phyloP scores from a whole-genome alignment of 345 rosid genomes.

The Conringia planisiliqua region DNA sequence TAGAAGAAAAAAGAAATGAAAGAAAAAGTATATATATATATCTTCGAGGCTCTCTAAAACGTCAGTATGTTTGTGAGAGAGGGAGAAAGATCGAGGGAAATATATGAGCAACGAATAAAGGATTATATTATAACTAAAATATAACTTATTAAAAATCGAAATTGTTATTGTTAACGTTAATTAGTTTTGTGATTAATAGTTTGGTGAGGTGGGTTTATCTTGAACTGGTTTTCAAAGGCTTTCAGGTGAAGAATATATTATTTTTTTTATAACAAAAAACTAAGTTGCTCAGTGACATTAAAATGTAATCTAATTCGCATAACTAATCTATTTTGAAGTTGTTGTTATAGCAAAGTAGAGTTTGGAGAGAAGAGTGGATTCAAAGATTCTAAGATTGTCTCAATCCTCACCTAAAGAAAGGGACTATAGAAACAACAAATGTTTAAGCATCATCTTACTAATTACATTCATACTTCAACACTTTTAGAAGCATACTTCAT shows the following conservation, averaged over 20 bases:
- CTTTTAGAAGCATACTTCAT: not conserved
- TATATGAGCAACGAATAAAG: slow-evolving; percentile 19
- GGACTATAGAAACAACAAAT: slow-evolving; percentile 9
- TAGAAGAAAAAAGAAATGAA: not conserved
- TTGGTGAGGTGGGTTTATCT: slow-evolving; percentile 68
- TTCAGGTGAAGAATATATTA: slow-evolving; percentile 45
- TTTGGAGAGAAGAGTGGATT: slow-evolving; percentile 36
- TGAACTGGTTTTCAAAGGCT: slow-evolving; percentile 39
- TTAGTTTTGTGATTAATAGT: slow-evolving; percentile 33
- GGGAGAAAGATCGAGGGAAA: slow-evolving; percentile 31
- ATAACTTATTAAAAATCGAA: not conserved
- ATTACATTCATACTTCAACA: slow-evolving; percentile 4
- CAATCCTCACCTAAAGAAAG: slow-evolving; percentile 31
- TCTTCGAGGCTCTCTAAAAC: slow-evolving; percentile 1
- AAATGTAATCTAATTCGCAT: slow-evolving; percentile 9
- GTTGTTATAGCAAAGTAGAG: slow-evolving; percentile 22
- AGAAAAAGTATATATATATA: not conserved
- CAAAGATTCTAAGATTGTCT: slow-evolving; percentile 33
- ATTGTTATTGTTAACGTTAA: slow-evolving; percentile 19
- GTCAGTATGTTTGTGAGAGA: slow-evolving; percentile 21
- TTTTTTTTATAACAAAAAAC: not conserved
- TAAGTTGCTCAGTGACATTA: slow-evolving; percentile 3
- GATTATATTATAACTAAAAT: not conserved
- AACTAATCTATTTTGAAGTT: slow-evolving; percentile 33
- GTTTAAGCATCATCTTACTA: not conserved